Evolutionary conservation across 352 stramenopile species (phyloP), one percentile per base, ranked within the genome.

Genomic region (Aphanomyces cochlioides): DNA sequence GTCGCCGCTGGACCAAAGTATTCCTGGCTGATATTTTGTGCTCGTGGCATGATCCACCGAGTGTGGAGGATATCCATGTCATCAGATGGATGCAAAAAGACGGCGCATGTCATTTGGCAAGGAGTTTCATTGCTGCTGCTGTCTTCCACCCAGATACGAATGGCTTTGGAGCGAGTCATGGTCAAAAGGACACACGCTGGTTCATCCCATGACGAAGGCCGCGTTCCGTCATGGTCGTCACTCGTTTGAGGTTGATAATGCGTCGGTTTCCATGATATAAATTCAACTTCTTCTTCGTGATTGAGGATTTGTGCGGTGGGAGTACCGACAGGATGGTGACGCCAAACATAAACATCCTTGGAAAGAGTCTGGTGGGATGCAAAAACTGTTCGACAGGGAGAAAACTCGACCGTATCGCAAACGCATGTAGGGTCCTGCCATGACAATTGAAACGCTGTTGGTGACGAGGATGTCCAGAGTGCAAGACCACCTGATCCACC

Each of bases 211-310:
- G 87, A 77, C 47, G 86, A 80, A 47, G 83, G 81, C 47, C 75
- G 75, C 3, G 74, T 78, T 1, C 84, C 86, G 58, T 93, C 83
- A 59, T 80, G 79, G 69, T 87, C 80, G 36, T 80, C 50, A 0
- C 73, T 77, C 2, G 81, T 79, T 50, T 81, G 58, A 81, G 82
- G 47, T 85, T 84, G 17, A 77, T 84, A 61, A 61, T 70, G 64
- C 48, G 76, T 85, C 5, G 86, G 84, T 76, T 91, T 94, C 86
- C 86, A 94, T 38, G 84, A 88, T 60, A 87, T 85, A 67, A 90
- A 92, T 34, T 87, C 82, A 39, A 94, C 80, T 13, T 78, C 82
- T n/a, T 90, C 79, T 1, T 77, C 69, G 53, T 94, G 86, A 6
- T 58, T 43, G 15, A 94, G 72, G 15, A 56, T 57, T 47, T 93